Conservation (phyloP, 2,329 filamentous ascomycete genomes). For the Diaporthe sp. region DNA sequence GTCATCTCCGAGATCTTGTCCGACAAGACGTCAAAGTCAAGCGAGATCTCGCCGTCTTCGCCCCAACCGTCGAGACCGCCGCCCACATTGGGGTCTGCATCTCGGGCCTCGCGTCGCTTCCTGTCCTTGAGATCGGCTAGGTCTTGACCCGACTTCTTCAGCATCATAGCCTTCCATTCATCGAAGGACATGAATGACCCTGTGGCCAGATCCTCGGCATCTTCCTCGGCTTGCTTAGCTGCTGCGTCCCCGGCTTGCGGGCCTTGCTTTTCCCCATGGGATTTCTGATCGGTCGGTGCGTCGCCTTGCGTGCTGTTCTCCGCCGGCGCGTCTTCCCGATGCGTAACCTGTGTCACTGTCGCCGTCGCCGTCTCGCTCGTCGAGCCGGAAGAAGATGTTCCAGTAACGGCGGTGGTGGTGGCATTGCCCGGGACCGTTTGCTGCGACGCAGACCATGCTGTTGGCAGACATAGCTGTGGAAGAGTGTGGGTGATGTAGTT, state of each 20-base stretch:
- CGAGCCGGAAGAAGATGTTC: constrained; percentile 43
- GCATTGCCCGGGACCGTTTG: constrained; percentile 33
- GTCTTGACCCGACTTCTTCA: constrained; percentile 86
- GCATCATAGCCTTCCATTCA: constrained; percentile 96
- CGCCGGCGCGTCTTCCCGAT: constrained; percentile 38
- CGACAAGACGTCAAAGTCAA: constrained; percentile 67
- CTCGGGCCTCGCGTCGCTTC: constrained; percentile 65
- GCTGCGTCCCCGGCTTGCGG: constrained; percentile 43
- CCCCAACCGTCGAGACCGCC: constrained; percentile 84
- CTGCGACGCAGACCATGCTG: constrained; percentile 61
- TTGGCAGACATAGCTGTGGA: constrained; percentile 81
- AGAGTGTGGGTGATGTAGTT: constrained; percentile 87
- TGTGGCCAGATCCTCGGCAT: constrained; percentile 75
- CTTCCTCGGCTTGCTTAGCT: constrained; percentile 63
- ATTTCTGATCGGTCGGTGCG: background rate
- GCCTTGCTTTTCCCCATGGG: constrained; percentile 16
- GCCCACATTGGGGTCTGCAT: constrained; percentile 66
- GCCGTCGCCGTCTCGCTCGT: constrained; percentile 14
- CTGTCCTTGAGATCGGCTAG: constrained; percentile 76
- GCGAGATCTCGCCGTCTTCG: constrained; percentile 86
- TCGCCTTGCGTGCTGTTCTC: constrained; percentile 36
- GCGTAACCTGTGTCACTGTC: background rate
- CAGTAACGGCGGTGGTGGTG: constrained; percentile 45
- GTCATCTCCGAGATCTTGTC: constrained; percentile 61
- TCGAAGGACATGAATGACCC: constrained; percentile 94